Percentiles rank a stretch among this genome's conserved stretches.
Evolutionary conservation across 2,329 filamentous ascomycete genomes (phyloP).

Genomic region (Cordyceps militaris): DNA sequence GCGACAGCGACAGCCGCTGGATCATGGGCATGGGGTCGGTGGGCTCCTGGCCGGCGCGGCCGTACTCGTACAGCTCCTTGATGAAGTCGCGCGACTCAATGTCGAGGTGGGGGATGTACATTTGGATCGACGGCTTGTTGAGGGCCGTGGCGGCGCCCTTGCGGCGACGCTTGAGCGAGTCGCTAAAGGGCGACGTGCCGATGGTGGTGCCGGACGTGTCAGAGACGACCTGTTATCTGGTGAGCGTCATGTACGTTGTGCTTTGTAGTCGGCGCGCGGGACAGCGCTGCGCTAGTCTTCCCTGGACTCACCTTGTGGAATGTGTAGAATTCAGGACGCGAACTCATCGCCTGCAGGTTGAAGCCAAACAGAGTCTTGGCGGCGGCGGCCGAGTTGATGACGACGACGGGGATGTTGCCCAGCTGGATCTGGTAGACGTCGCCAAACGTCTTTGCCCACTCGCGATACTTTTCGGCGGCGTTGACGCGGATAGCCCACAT

Average conservation of each 20-base stretch:
- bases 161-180: conserved; percentile 55
- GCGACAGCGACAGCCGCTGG: conserved; percentile 54
- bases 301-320: conserved; percentile 44
- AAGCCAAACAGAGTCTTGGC: conserved; percentile 45
- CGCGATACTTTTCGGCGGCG: conserved; percentile 49
- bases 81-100: conserved; percentile 57
- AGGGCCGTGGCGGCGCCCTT: conserved; percentile 60
- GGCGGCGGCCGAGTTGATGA: conserved; percentile 47
- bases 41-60: conserved; percentile 43
- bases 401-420: conserved; percentile 49
- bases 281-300: background rate
- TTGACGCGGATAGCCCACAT: conserved; percentile 47
- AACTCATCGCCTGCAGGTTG: conserved; percentile 47
- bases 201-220: conserved; percentile 62
- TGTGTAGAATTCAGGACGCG: conserved; percentile 50
- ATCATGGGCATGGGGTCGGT: conserved; percentile 64
- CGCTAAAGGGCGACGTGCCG: conserved; percentile 59
- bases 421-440: conserved; percentile 50
- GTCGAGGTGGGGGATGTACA: conserved; percentile 56
- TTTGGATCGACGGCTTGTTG: conserved; percentile 57
- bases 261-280: background rate
- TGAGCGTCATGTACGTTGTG: background rate
- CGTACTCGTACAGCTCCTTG: conserved; percentile 51
- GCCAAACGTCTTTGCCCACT: conserved; percentile 43
- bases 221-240: conserved; percentile 43